Percentiles rank a stretch among this genome's conserved stretches.
phyloP scores from a whole-genome alignment of 192 early-diverging fungal species.

The Coemansia sp. region DNA sequence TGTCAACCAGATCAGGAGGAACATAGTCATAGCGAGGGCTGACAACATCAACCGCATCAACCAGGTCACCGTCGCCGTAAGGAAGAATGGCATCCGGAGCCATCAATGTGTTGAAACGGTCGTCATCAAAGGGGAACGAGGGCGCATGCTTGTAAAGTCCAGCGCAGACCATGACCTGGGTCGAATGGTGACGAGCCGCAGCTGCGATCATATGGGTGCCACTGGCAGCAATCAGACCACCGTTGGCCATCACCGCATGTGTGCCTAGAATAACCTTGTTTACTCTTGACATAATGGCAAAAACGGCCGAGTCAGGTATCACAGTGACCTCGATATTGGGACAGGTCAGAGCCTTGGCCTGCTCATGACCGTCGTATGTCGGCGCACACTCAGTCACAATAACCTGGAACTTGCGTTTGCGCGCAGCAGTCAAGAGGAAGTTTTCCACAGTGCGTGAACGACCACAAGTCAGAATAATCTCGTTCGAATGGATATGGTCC shows the following conservation, averaged over 20 bases:
- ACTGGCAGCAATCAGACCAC: conserved; percentile 80
- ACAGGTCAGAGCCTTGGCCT: conserved; percentile 70
- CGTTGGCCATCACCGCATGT: conserved; percentile 91
- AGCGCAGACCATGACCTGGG: conserved; percentile 89
- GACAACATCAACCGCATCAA: conserved; percentile 76
- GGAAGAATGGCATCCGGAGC: conserved; percentile 78
- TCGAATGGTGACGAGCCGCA: conserved; percentile 90
- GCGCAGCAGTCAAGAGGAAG: conserved; percentile 84
- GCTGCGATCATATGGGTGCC: conserved; percentile 82
- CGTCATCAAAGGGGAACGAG: conserved; percentile 84
- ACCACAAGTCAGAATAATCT: conserved; percentile 94
- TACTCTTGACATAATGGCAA: conserved; percentile 96
- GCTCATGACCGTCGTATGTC: conserved; percentile 82
- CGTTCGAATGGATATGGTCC: conserved; percentile 93
- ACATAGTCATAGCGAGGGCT: conserved; percentile 94
- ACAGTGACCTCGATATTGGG: conserved; percentile 89
- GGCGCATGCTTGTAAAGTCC: conserved; percentile 89
- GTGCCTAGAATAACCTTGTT: conserved; percentile 96
- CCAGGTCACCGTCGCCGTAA: conserved; percentile 79
- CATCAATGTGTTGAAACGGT: conserved; percentile 73
- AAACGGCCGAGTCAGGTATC: conserved; percentile 89
- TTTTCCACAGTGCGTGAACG: conserved; percentile 79
- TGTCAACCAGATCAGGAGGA: conserved; percentile 80
- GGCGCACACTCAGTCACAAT: conserved; percentile 93
- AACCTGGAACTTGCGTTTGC: conserved; percentile 88